Conservation (phyloP, 148 eudicot species). For the Rhododendron kiyosumense region DNA sequence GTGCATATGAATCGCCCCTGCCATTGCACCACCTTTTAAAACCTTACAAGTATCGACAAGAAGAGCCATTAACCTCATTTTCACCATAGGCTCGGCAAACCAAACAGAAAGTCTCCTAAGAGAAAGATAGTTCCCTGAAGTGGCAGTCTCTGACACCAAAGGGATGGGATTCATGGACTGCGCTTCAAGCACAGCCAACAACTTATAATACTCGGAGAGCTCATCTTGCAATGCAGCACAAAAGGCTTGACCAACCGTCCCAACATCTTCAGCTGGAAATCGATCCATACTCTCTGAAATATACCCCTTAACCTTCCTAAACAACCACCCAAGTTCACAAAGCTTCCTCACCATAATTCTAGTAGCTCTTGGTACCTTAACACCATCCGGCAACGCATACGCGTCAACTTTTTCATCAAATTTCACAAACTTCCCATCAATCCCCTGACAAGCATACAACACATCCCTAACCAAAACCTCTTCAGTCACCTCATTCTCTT, state of each 20-base stretch:
- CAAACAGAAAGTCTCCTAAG: slow-evolving; percentile 84
- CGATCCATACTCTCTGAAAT: slow-evolving; percentile 63
- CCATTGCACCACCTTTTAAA: slow-evolving; percentile 92
- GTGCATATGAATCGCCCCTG: slow-evolving; percentile 96
- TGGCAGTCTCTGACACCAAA: slow-evolving; percentile 53
- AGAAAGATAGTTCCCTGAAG: slow-evolving; percentile 73
- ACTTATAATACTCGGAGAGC: slow-evolving; percentile 83
- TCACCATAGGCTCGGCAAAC: slow-evolving; percentile 92
- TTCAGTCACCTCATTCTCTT: slow-evolving; percentile 80
- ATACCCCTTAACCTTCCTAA: slow-evolving; percentile 77
- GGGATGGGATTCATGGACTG: slow-evolving; percentile 95
- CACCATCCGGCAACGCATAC: slow-evolving; percentile 46
- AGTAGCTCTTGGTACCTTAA: slow-evolving; percentile 66
- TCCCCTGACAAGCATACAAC: slow-evolving; percentile 87
- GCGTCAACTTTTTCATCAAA: slow-evolving; percentile 55
- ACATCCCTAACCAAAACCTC: slow-evolving; percentile 90
- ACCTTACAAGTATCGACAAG: slow-evolving; percentile 90
- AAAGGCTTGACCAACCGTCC: slow-evolving; percentile 94
- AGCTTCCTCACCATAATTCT: slow-evolving; percentile 61
- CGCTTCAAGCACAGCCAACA: slow-evolving; percentile 84
- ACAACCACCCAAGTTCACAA: slow-evolving; percentile 90
- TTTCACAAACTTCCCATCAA: slow-evolving; percentile 75
- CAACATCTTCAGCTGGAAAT: slow-evolving; percentile 75
- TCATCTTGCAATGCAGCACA: slow-evolving; percentile 95
- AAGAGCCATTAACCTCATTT: slow-evolving; percentile 94